phyloP scores from a whole-genome alignment of 192 early-diverging fungal species.

The Entomortierella lignicola region DNA sequence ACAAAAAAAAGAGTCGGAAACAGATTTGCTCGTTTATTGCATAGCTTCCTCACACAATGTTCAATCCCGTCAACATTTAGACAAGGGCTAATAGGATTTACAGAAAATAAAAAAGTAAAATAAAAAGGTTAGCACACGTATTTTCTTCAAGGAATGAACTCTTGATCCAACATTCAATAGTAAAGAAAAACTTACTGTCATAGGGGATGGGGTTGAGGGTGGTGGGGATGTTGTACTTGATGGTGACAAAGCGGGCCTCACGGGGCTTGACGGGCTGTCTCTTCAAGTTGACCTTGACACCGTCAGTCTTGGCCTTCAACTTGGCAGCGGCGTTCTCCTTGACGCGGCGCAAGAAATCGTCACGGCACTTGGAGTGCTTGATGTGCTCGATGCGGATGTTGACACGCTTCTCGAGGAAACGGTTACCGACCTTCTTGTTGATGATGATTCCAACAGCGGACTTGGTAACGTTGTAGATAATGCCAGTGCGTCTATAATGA shows the following conservation, averaged over 20 bases:
- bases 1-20: conserved; percentile 9
- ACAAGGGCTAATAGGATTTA: conserved; percentile 37
- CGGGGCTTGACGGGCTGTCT: conserved; percentile 91
- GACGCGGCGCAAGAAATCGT: conserved; percentile 96
- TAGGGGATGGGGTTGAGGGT: conserved; percentile 97
- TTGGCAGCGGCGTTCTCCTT: conserved; percentile 91
- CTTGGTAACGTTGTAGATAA: conserved; percentile 99
- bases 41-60: conserved; percentile 48
- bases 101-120: neutral
- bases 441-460: conserved; percentile 97
- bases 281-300: conserved; percentile 85
- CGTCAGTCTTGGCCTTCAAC: conserved; percentile 86
- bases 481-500: conserved; percentile 86
- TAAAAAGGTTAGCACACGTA: too few relatives aligned
- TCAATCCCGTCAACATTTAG: conserved; percentile 35
- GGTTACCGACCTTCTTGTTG: conserved; percentile 98
- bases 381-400: conserved; percentile 99
- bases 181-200: conserved; percentile 66
- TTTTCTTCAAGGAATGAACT: too few relatives aligned
- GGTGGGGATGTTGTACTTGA: conserved; percentile 88
- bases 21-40: conserved; percentile 46
- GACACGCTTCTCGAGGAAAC: conserved; percentile 98
- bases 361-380: conserved; percentile 99
- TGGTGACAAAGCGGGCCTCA: conserved; percentile 87
- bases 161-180: neutral